Percentiles rank a stretch among this genome's conserved stretches.
Evolutionary conservation across 2,329 filamentous ascomycete genomes (phyloP).

Genomic region (Penicillium expansum): DNA sequence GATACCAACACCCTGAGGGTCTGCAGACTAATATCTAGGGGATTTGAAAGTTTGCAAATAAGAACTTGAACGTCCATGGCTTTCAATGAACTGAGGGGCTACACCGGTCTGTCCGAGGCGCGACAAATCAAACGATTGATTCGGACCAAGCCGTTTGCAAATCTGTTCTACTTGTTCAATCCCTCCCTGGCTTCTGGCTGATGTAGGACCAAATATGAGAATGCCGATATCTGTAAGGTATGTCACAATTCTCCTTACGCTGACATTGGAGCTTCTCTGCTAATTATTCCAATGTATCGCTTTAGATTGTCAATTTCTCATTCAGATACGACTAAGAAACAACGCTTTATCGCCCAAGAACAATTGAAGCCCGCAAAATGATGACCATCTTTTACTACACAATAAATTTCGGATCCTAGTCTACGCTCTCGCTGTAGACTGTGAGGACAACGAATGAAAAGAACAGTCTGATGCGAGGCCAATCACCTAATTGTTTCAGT

Average conservation of each 20-base stretch:
- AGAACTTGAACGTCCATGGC: not conserved
- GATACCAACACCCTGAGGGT: not conserved
- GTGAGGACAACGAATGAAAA: not conserved
- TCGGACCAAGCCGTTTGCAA: not conserved
- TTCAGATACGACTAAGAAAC: not conserved
- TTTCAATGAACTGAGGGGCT: not conserved
- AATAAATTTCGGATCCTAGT: not conserved
- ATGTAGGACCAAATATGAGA: not conserved
- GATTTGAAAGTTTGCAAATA: not conserved
- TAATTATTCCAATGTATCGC: not conserved
- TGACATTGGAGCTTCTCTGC: not conserved
- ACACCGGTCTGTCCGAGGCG: not conserved
- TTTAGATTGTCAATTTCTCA: not conserved
- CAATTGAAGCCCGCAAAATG: not conserved
- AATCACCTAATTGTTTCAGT: not conserved
- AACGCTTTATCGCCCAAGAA: not conserved
- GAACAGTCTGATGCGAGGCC: not conserved
- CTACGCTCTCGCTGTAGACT: not conserved
- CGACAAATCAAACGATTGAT: not conserved
- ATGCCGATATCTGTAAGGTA: not conserved
- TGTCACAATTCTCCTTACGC: too few species aligned
- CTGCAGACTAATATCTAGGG: not conserved
- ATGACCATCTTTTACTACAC: not conserved
- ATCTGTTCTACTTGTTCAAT: not conserved
- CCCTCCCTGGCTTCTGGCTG: too few species aligned